A percentile compares a stretch with the other conserved stretches of the same genome.
These are phyloP conservation scores for Leucaena leucocephala DNA, from an alignment of 306 rosid genomes.

Conservation along the genomic window DNA sequence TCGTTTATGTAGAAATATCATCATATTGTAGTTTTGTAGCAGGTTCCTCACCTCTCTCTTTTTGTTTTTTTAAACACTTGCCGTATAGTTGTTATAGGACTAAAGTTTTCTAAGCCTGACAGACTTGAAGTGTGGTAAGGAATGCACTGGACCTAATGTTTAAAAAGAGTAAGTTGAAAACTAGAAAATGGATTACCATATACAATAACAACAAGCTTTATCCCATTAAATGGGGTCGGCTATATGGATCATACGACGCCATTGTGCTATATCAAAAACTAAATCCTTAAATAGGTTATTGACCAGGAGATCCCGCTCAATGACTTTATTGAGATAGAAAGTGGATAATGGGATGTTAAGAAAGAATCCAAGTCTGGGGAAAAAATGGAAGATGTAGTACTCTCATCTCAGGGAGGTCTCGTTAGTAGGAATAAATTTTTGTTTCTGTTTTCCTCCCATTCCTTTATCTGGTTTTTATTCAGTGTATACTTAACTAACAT, in stretches of 20 bases:
- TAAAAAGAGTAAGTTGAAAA: not conserved
- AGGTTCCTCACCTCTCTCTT: not conserved
- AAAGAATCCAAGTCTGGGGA: not conserved
- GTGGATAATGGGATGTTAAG: not conserved
- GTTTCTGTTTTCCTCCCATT: not conserved
- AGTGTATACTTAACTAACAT: conserved; percentile 35
- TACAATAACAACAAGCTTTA: too few species aligned
- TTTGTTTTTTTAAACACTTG: not conserved
- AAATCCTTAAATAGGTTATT: too few species aligned
- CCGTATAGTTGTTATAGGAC: not conserved
- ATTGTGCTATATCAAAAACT: too few species aligned
- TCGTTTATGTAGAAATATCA: conserved; percentile 6
- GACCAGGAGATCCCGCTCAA: too few species aligned
- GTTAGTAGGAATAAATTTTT: not conserved
- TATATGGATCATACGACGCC: too few species aligned
- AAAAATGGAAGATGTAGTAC: not conserved
- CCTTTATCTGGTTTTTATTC: conserved; percentile 27
- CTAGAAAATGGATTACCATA: not conserved
- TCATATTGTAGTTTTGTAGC: not conserved
- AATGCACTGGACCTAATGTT: not conserved
- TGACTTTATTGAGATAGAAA: too few species aligned
- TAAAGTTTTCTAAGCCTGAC: not conserved
- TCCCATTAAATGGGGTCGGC: too few species aligned
- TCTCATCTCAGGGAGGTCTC: not conserved
- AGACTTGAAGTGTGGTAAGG: not conserved